phyloP scores from a whole-genome alignment of 2,329 filamentous ascomycete species.

The Colletotrichum sp. region DNA sequence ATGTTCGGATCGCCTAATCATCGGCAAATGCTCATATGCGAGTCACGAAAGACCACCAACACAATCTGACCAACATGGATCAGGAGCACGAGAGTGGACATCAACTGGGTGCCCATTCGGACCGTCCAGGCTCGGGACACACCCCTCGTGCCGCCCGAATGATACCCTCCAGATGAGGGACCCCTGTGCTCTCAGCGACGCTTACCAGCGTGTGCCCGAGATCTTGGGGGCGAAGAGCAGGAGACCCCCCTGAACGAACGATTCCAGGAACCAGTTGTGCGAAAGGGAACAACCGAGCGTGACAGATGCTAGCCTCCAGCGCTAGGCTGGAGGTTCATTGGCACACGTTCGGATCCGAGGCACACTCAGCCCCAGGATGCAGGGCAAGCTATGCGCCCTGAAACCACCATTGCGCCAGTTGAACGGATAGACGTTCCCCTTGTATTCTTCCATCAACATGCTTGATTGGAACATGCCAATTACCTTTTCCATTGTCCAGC shows the following conservation, averaged over 20 bases:
- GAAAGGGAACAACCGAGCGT: slow-evolving; percentile 17
- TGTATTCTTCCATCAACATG: background rate
- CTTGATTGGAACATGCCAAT: background rate
- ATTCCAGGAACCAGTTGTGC: slow-evolving; percentile 13
- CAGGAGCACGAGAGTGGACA: slow-evolving; percentile 6
- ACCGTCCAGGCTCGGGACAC: slow-evolving; percentile 3
- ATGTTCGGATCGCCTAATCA: slow-evolving; percentile 12
- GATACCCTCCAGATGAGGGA: background rate
- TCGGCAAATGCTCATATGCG: slow-evolving; percentile 15
- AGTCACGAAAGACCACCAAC: slow-evolving; percentile 10
- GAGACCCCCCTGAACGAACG: slow-evolving; percentile 13
- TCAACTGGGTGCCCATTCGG: slow-evolving; percentile 1
- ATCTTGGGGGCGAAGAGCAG: slow-evolving; percentile 21
- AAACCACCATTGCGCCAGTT: slow-evolving; percentile 24
- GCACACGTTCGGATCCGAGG: slow-evolving; percentile 21
- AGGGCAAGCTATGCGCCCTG: slow-evolving; percentile 14
- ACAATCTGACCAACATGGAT: slow-evolving; percentile 15
- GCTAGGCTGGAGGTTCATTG: slow-evolving; percentile 7
- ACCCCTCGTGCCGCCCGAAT: background rate
- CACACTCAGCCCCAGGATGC: slow-evolving; percentile 5
- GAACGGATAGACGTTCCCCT: background rate
- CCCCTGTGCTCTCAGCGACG: slow-evolving; percentile 8
- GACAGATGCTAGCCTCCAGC: slow-evolving; percentile 10
- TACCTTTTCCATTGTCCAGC: background rate
- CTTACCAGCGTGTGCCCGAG: slow-evolving; percentile 10